Percentiles rank a stretch among this genome's conserved stretches.
phyloP scores from a whole-genome alignment of 768 basidiomycete genomes.

The Phaffia australis region DNA sequence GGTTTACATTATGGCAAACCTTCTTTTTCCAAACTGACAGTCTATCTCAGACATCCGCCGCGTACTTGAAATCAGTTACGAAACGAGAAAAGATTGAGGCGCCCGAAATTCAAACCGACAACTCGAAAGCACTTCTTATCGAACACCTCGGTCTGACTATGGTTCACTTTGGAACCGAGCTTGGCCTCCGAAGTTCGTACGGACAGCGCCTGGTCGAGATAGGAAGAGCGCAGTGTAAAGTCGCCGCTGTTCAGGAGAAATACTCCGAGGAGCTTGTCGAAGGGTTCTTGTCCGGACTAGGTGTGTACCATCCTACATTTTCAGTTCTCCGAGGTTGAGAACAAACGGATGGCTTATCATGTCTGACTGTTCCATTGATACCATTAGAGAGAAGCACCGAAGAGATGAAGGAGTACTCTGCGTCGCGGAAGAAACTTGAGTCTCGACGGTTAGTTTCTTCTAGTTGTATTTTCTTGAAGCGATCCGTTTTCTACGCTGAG shows the following conservation, averaged over 20 bases:
- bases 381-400: slow-evolving; percentile 47
- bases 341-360: background rate
- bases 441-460: slow-evolving; percentile 55
- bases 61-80: slow-evolving; percentile 57
- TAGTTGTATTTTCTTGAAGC: slow-evolving; percentile 1
- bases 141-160: slow-evolving; percentile 76
- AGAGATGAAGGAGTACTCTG: slow-evolving; percentile 73
- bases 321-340: background rate
- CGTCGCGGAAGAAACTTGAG: slow-evolving; percentile 72
- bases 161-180: slow-evolving; percentile 73
- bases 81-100: slow-evolving; percentile 54
- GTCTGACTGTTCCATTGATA: background rate
- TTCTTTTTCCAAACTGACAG: slow-evolving; percentile 39
- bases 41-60: slow-evolving; percentile 58
- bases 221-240: slow-evolving; percentile 73
- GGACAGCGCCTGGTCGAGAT: slow-evolving; percentile 61
- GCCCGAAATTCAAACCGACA: slow-evolving; percentile 46
- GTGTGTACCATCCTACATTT: slow-evolving; percentile 24
- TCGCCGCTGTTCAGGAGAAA: slow-evolving; percentile 74
- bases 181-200: slow-evolving; percentile 62
- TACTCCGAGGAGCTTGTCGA: slow-evolving; percentile 47
- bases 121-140: slow-evolving; percentile 61
- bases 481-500: background rate
- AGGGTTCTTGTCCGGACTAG: slow-evolving; percentile 58
- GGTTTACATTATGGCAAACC: background rate